Base-by-base conservation (phyloP, 345 rosid genomes). In the Syzygium aromaticum region DNA sequence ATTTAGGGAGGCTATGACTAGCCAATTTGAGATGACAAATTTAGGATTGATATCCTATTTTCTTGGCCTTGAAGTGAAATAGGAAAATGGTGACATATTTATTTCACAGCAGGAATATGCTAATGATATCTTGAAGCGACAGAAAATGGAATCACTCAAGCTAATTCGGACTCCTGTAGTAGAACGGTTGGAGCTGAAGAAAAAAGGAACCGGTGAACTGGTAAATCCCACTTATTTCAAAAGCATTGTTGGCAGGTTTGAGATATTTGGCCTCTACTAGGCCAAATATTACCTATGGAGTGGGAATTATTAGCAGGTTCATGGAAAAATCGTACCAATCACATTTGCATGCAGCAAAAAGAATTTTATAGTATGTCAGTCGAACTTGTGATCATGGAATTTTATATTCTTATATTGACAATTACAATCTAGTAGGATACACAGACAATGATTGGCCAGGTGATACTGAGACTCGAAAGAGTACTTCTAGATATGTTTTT, bases 401-500 rank as follows among this genome's bases (percentile, higher is more conserved):
- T 61, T 27, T 61, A 61, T 61, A 13, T 61, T n/a, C 8, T 27
- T 14, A 5, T 27, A 13, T 0, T n/a, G 4, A 61, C 73, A 61
- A 61, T 27, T 61, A n/a, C 8, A 61, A 14, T 61, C 17, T 61
- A 61, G 0, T 5, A 14, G 6, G 64, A 28, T 25, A 57, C 6
- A 25, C 0, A 56, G 61, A 56, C 6, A 27, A 8, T 59, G 7
- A 27, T 59, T 59, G n/a, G 64, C 15, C 6, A 59, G 0, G 15
- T n/a, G 16, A 61, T n/a, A n/a, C 1, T 3, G 14, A 61, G 19
- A n/a, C 33, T n/a, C 6, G 19, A 15, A 12, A 61, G 73, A 13
- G 9, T 7, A n/a, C 73, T n/a, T 61, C 3, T 1, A 0, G 0
- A 13, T 61, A 12, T 61, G 73, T 8, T 61, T 61, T 61, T 33